Evolutionary conservation across 768 basidiomycete species (phyloP).

Genomic region (Serendipita sp.): DNA sequence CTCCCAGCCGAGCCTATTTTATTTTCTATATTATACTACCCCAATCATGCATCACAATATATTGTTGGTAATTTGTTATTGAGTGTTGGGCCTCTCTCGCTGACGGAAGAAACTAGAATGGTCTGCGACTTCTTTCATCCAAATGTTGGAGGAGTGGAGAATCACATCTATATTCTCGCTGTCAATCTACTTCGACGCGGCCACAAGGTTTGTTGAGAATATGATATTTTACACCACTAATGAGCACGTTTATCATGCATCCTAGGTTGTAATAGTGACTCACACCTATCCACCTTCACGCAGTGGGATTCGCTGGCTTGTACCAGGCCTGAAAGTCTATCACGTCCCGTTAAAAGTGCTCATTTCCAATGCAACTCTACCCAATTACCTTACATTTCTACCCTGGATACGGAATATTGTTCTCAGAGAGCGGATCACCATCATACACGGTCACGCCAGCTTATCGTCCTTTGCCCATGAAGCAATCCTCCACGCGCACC

Average conservation of each 20-base stretch:
- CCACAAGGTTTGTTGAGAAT: conserved; percentile 47
- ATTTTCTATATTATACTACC: too few species aligned
- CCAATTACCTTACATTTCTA: conserved; percentile 82
- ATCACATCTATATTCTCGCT: conserved; percentile 85
- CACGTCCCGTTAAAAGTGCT: conserved; percentile 83
- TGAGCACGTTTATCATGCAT: not conserved
- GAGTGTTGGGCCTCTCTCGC: too few species aligned
- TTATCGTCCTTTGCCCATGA: conserved; percentile 86
- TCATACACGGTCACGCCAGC: conserved; percentile 86
- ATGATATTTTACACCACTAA: not conserved
- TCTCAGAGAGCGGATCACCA: conserved; percentile 65
- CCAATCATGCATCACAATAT: too few species aligned
- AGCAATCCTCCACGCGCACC: conserved; percentile 74
- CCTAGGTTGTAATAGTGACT: conserved; percentile 83
- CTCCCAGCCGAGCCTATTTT: too few species aligned
- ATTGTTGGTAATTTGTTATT: too few species aligned
- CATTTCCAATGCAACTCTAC: conserved; percentile 82
- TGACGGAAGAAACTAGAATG: conserved; percentile 40
- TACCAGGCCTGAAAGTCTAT: conserved; percentile 82
- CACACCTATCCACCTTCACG: conserved; percentile 80
- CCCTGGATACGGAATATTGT: conserved; percentile 86
- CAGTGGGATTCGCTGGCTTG: conserved; percentile 77
- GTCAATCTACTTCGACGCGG: conserved; percentile 66
- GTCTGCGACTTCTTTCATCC: conserved; percentile 96
- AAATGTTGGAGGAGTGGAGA: conserved; percentile 88